Evolutionary conservation across 257 asterid species (phyloP).

Genomic region (Jaltomata sinuosa): DNA sequence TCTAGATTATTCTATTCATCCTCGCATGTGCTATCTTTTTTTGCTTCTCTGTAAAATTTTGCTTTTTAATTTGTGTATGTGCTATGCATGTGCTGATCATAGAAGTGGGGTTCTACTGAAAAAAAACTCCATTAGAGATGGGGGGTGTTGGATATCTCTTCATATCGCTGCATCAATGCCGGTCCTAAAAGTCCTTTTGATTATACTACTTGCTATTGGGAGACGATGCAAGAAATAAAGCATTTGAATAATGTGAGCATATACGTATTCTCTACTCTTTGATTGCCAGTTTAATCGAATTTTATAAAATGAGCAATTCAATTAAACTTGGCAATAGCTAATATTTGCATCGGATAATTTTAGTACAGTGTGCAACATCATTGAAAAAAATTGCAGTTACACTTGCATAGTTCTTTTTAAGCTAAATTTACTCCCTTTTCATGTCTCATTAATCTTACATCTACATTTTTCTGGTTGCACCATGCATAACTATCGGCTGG

Average conservation of each 20-base stretch:
- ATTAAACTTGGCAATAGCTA: too few relatives aligned
- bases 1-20: not conserved
- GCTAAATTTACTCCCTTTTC: not conserved
- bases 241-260: slow-evolving; percentile 64
- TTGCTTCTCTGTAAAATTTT: not conserved
- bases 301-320: not conserved
- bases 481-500: too few relatives aligned
- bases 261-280: too few relatives aligned
- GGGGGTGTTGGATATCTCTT: slow-evolving; percentile 66
- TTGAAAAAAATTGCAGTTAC: too few relatives aligned
- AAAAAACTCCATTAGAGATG: too few relatives aligned
- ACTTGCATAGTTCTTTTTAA: too few relatives aligned
- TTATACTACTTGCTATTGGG: slow-evolving; percentile 72
- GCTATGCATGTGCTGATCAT: too few relatives aligned
- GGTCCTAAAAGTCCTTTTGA: slow-evolving; percentile 66
- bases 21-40: not conserved
- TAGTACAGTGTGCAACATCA: too few relatives aligned
- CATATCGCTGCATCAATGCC: slow-evolving; percentile 65
- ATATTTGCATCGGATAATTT: too few relatives aligned
- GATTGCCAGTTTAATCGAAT: too few relatives aligned
- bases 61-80: not conserved
- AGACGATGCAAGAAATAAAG: slow-evolving; percentile 67
- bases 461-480: not conserved
- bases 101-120: too few relatives aligned
- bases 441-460: not conserved